Evolutionary conservation across 805 yeast species (phyloP).

Genomic region (Yarrowia bubula): DNA sequence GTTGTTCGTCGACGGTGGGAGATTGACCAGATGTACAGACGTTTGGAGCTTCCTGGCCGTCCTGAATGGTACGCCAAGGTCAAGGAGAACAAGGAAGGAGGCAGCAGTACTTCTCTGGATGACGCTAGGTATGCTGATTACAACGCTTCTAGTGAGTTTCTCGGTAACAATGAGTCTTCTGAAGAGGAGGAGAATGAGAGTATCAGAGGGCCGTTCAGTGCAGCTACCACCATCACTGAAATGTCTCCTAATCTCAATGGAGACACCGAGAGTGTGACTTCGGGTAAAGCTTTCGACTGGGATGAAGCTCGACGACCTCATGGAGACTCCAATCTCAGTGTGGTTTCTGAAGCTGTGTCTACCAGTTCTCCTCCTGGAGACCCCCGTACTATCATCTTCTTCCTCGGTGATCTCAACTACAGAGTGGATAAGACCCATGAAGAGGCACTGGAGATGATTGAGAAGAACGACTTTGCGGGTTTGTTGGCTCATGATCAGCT

Average conservation of each 20-base stretch:
- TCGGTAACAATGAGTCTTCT: background rate
- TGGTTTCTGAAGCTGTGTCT: background rate
- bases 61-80: constrained; percentile 19
- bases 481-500: constrained; percentile 49
- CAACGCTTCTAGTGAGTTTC: constrained; percentile 17
- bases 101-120: background rate
- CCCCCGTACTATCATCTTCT: constrained; percentile 35
- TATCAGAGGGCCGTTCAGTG: background rate
- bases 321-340: background rate
- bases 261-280: background rate
- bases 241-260: constrained; percentile 15
- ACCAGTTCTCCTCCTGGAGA: background rate
- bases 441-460: constrained; percentile 37
- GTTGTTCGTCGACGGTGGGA: constrained; percentile 48
- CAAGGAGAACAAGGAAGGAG: background rate
- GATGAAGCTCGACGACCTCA: background rate
- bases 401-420: constrained; percentile 58
- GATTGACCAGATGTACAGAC: constrained; percentile 39
- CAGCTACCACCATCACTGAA: constrained; percentile 5
- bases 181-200: constrained; percentile 4
- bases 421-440: constrained; percentile 42
- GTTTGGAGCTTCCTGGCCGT: constrained; percentile 17
- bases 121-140: constrained; percentile 1
- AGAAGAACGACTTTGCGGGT: constrained; percentile 38
- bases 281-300: background rate